Evolutionary conservation across 306 rosid genomes (phyloP).

Genomic region (Cucurbita ficifolia): DNA sequence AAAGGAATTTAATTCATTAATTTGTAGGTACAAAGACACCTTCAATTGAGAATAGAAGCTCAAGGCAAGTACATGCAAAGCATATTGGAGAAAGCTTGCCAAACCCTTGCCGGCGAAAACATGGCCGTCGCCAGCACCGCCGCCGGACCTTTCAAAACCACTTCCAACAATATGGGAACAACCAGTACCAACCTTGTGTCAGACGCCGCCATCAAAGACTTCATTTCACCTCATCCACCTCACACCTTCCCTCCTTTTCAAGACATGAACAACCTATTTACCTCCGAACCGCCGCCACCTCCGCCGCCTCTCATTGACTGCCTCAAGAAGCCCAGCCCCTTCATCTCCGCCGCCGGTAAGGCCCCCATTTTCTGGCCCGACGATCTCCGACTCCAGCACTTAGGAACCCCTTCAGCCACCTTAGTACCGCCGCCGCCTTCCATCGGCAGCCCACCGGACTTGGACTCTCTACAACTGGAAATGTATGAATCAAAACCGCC

Average conservation of each 20-base stretch:
- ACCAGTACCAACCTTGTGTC: background rate
- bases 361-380: slow-evolving; percentile 84
- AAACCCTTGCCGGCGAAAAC: slow-evolving; percentile 95
- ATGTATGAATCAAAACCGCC: slow-evolving; percentile 2
- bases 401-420: slow-evolving; percentile 27
- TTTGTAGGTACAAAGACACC: slow-evolving; percentile 79
- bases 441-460: background rate
- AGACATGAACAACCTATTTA: slow-evolving; percentile 61
- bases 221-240: slow-evolving; percentile 39
- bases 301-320: slow-evolving; percentile 6
- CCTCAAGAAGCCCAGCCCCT: slow-evolving; percentile 49
- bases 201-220: slow-evolving; percentile 46
- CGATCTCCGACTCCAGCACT: slow-evolving; percentile 74
- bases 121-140: background rate
- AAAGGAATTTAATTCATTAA: background rate
- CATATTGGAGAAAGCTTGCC: slow-evolving; percentile 92
- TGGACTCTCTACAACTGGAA: background rate
- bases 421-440: background rate
- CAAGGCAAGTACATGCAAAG: slow-evolving; percentile 99
- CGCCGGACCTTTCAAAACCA: background rate
- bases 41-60: slow-evolving; percentile 92
- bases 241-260: slow-evolving; percentile 69
- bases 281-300: slow-evolving; percentile 34
- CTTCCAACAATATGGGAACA: background rate
- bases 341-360: slow-evolving; percentile 40